Base-by-base conservation (phyloP, 1,284 basidiomycete species). In the Rhodotorula sp. region DNA sequence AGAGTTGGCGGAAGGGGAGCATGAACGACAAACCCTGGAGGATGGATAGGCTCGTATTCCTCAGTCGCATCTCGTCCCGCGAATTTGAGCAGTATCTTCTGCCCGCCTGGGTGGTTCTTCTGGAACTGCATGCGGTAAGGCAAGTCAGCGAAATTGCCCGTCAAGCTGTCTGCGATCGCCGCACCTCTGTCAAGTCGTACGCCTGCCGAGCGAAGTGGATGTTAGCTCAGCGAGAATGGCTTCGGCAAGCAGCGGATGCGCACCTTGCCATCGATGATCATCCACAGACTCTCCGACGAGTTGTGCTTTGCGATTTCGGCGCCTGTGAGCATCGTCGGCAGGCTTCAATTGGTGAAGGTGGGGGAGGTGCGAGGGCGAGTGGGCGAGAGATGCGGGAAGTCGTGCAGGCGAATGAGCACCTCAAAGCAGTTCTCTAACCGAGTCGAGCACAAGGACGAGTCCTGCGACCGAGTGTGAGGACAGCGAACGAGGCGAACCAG, bases 231-330 rank as follows among this genome's bases (percentile, higher is more conserved):
- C 18, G 6, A 4, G 48, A 24, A 26, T 31, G n/a, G 46, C 11
- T 10, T 26, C 44, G 24, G 47, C 58, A 59, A 24, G 13, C 1
- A 20, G 20, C 13, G 48, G 28, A 22, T 20, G 24, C 69, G 46
- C 44, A 95, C 92, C 80, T 95, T 85, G 20, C 88, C 91, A 75
- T 90, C 85, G 62, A 95, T 87, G 69, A 92, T 87, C 30, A 95
- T 70, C 71, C 73, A 75, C 37, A 89, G 81, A 79, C 94, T 91
- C 66, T 92, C 89, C 82, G 92, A 89, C 81, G 86, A 88, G 80
- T 89, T 91, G 84, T 95, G 93, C 83, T 89, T 88, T 61, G 88
- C 88, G 57, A 95, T 90, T 61, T 95, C 92, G 52, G 85, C 88
- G 51, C 85, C 79, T 5, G 87, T 87, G 81, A 84, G 92, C 69